Percentiles rank a stretch among this genome's conserved stretches.
Evolutionary conservation across 2,329 filamentous ascomycete species (phyloP).

Genomic region (Pseudopithomyces chartarum): DNA sequence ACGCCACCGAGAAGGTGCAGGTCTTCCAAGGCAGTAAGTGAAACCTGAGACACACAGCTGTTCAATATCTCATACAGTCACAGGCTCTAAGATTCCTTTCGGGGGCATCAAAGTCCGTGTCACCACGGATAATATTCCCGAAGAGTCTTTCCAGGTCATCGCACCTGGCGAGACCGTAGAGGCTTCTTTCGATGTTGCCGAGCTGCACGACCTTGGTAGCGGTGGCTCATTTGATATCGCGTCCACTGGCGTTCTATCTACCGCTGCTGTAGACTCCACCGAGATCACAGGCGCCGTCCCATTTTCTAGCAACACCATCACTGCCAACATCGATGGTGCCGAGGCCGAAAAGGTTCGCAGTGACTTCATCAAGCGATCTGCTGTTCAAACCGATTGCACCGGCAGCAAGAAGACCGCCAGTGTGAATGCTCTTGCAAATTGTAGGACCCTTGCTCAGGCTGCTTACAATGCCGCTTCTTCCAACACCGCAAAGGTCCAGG

Average conservation of each 20-base stretch:
- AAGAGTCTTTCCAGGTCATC: constrained; percentile 57
- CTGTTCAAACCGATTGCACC: constrained; percentile 59
- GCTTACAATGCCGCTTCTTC: constrained; percentile 53
- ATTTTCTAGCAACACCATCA: constrained; percentile 62
- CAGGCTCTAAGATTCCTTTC: constrained; percentile 51
- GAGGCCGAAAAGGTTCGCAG: constrained; percentile 55
- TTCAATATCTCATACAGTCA: neutral
- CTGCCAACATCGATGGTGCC: constrained; percentile 59
- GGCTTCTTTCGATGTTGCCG: constrained; percentile 57
- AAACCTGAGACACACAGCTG: no score
- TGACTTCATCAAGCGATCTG: constrained; percentile 56
- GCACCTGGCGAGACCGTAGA: constrained; percentile 52
- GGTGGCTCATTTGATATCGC: constrained; percentile 60
- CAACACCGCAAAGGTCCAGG: constrained; percentile 55
- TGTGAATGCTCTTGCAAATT: constrained; percentile 51
- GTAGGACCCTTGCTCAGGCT: neutral
- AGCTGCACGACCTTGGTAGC: constrained; percentile 56
- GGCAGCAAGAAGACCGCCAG: constrained; percentile 51
- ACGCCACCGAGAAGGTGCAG: constrained; percentile 56
- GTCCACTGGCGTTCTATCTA: constrained; percentile 60
- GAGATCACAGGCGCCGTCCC: constrained; percentile 58
- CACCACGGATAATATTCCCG: constrained; percentile 48
- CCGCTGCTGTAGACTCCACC: constrained; percentile 57
- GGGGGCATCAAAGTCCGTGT: constrained; percentile 57
- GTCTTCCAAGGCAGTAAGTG: constrained; percentile 53